Base-by-base conservation (phyloP, 2,329 filamentous ascomycete genomes). In the Sclerotinia sclerotiorum region DNA sequence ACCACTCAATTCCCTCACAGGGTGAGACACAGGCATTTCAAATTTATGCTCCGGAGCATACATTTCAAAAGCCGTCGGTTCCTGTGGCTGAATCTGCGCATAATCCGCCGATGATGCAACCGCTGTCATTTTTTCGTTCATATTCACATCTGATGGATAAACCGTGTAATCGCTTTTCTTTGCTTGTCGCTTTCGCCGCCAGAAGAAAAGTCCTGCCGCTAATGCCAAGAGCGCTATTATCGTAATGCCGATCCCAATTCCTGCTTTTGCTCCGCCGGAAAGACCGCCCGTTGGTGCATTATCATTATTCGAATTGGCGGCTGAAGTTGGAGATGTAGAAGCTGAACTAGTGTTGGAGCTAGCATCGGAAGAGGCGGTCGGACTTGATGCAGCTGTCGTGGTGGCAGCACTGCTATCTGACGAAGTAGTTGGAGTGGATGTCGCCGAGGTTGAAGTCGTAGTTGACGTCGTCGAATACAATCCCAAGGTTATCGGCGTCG, bases 231-330 rank as follows among this genome's bases (percentile, higher is more conserved):
- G 39, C 19, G n/a, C 51, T 7, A 44, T 39, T 5, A 57, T 10
- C 5, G 24, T 39, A 7, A 56, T 46, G 2, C 27, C 63, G 13
- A 65, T 65, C 0, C 63, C 63, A 29, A 65, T 65, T 44, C 48
- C 63, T 32, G 51, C 63, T 24, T 65, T 65, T 15, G 35, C 63
- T 35, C 63, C 63, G 13, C 44, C 29, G 15, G 49, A 56, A 10
- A 65, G 63, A 27, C 39, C 51, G 13, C 11, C 19, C 5, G 39
- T 32, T 2, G 21, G 5, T 4, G 29, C 10, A n/a, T n/a, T 35
- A n/a, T 32, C 51, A 17, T 13, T 19, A 17, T 29, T 39, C 7
- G 60, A 32, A 15, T 29, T 6, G 2, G 44, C 21, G 29, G 39
- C 13, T 27, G 46, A 42, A 44, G 17, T 65, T 6, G 51, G 19